phyloP scores from a whole-genome alignment of 768 basidiomycete species.

The Austroboletus festivus region DNA sequence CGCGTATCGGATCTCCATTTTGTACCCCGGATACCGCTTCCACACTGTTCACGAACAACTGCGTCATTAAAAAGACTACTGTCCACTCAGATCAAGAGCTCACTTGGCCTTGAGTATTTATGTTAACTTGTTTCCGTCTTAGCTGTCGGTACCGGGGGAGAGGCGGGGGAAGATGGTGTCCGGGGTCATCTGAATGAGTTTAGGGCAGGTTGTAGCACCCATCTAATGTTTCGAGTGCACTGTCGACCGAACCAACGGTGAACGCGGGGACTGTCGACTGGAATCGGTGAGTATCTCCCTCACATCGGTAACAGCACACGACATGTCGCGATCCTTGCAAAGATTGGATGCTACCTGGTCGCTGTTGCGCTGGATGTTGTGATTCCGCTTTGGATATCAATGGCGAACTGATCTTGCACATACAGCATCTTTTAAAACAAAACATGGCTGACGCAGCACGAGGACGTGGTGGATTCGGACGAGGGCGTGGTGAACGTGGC shows the following conservation, averaged over 20 bases:
- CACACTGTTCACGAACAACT: too few relatives aligned
- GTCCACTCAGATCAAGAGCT: too few relatives aligned
- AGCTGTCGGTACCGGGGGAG: slow-evolving; percentile 11
- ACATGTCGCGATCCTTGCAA: slow-evolving; percentile 1
- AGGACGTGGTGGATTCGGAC: slow-evolving; percentile 88
- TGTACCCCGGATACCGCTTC: slow-evolving; percentile 23
- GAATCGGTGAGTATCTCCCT: slow-evolving; percentile 36
- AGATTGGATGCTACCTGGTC: background rate
- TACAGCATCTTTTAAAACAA: slow-evolving; percentile 24
- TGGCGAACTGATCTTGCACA: slow-evolving; percentile 25
- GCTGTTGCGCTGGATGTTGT: slow-evolving; percentile 47
- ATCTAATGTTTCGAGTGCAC: background rate
- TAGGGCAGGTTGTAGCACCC: slow-evolving; percentile 26
- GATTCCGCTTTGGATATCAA: slow-evolving; percentile 39
- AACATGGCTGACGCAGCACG: slow-evolving; percentile 88
- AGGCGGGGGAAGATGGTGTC: slow-evolving; percentile 12
- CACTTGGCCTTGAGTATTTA: too few relatives aligned
- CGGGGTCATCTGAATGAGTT: slow-evolving; percentile 20
- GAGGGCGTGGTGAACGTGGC: slow-evolving; percentile 71
- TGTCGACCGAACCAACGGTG: slow-evolving; percentile 11
- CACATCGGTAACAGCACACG: background rate
- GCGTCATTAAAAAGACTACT: too few relatives aligned
- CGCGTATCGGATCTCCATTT: background rate
- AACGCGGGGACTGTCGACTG: slow-evolving; percentile 24
- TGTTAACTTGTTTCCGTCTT: too few relatives aligned